Base-by-base conservation (phyloP, 495 filamentous ascomycete genomes). In the Parathielavia appendiculata region DNA sequence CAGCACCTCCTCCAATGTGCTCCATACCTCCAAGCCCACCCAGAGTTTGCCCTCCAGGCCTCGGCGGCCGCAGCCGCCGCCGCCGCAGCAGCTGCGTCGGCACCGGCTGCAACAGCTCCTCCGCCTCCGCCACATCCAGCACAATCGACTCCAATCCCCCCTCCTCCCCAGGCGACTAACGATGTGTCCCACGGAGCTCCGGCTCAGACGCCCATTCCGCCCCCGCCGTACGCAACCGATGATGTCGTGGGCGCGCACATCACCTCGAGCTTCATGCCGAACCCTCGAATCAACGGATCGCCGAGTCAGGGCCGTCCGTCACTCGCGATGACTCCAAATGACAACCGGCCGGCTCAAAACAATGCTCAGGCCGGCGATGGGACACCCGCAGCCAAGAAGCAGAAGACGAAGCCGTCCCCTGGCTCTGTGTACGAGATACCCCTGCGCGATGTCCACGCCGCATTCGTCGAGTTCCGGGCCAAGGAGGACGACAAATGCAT, bases 401-500 rank as follows among this genome's bases (percentile, higher is more conserved):
- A 66, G n/a, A 70, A 70, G 62, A 56, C 51, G 8, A 59, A 54
- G 23, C 38, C 45, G 36, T 17, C 54, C 1, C 35, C 41, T 39
- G 51, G 51, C 45, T 41, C 59, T 14, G 59, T 59, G 4, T 60
- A 57, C 56, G 66, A 70, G 54, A 64, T 70, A 0, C 60, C 66
- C 8, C 62, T 69, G 9, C 46, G 46, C 4, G 66, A 69, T 5
- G 66, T 70, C 13, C 68, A 70, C 46, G 66, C 63, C 17, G 66
- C 68, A 26, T 70, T 70, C 26, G 66, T 53, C 4, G 68, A 70
- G 60, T 69, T 67, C 54, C 59, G 60, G 16, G 61, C 55, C n/a
- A 70, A 69, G 38, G 62, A 63, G 2, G 64, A 61, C 20, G 68
- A 69, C 54, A 70, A 70, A 57, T 66, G 62, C 44, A 11, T 67